Base-by-base conservation (phyloP, 257 asterid genomes). In the Rhazya stricta region DNA sequence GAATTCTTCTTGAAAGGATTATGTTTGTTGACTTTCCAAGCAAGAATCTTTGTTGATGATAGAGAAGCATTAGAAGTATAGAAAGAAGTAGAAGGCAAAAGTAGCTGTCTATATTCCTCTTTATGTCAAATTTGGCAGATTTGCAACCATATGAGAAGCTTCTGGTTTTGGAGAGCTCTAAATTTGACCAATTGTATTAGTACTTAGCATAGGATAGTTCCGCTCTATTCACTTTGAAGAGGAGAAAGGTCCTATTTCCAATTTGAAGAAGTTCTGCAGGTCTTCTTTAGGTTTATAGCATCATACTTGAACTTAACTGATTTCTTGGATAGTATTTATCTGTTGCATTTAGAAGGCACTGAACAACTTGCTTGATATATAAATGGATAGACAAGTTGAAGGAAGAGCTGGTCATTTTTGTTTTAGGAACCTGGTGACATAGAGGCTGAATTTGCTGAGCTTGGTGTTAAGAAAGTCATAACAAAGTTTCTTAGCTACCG, bases 351-450 rank as follows among this genome's bases (percentile, higher is more conserved):
- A 3, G 54, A 16, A 32, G 2, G 43, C 9, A 32, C 5, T 11
- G 18, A 18, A 18, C 5, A 15, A 34, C 67, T 61, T 61, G 41
- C 18, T 61, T 61, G 68, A 62, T 62, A n/a, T n/a, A n/a, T 62
- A 36, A 12, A 63, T 25, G 6, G 65, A 25, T 57, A 8, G 67
- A 27, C 1, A 27, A 60, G 41, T 32, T 60, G 16, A 30, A 60
- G 3, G 46, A 37, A 65, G 50, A 36, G 8, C 10, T 36, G 66
- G 25, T 39, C 13, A 15, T 30, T 48, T 48, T 71, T 67, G 39
- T 69, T 68, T 32, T 60, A 76, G 79, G 61, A 76, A 62, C 81
- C 81, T 4, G 77, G 81, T 61, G 77, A 62, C 7, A 62, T 78
- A 61, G 81, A 78, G 74, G 81, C 72, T 25, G 81, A 78, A 69